Evolutionary conservation across 2,329 filamentous ascomycete genomes (phyloP).

Genomic region (Sporothrix protearum): DNA sequence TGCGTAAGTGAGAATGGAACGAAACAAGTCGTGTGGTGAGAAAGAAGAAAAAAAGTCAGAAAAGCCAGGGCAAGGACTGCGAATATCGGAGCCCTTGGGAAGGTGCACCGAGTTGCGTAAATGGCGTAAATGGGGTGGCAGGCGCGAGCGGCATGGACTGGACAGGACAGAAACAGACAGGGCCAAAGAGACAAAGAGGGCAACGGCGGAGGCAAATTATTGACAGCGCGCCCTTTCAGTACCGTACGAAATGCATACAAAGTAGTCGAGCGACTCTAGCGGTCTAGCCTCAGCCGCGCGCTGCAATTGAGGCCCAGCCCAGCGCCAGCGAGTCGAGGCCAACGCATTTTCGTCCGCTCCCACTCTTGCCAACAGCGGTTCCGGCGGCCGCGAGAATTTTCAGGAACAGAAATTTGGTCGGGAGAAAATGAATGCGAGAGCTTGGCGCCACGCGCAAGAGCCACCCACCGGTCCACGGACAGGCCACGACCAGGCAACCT

Average conservation of each 20-base stretch:
- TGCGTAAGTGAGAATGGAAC: background rate
- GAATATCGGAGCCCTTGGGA: constrained; percentile 9
- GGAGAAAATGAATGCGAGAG: background rate
- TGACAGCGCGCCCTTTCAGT: background rate
- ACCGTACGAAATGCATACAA: too few relatives aligned
- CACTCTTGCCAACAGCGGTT: background rate
- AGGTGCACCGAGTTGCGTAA: background rate
- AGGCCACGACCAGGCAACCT: background rate
- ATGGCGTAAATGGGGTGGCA: background rate
- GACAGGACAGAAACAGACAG: background rate
- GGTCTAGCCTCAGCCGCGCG: background rate
- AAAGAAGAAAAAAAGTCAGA: background rate
- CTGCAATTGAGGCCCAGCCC: too few relatives aligned
- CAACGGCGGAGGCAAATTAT: background rate
- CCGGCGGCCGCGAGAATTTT: constrained; percentile 23
- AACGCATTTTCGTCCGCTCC: background rate
- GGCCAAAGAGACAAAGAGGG: background rate
- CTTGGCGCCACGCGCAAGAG: background rate
- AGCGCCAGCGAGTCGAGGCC: background rate
- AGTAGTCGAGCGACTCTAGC: background rate
- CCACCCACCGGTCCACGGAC: background rate
- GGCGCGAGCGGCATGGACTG: background rate
- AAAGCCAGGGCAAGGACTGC: background rate
- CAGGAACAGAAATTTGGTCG: constrained; percentile 16
- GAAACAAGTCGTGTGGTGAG: background rate